Percentiles rank a stretch among this genome's conserved stretches.
Conservation (phyloP, 2,329 filamentous ascomycete species). For the Alternaria brassicicola region DNA sequence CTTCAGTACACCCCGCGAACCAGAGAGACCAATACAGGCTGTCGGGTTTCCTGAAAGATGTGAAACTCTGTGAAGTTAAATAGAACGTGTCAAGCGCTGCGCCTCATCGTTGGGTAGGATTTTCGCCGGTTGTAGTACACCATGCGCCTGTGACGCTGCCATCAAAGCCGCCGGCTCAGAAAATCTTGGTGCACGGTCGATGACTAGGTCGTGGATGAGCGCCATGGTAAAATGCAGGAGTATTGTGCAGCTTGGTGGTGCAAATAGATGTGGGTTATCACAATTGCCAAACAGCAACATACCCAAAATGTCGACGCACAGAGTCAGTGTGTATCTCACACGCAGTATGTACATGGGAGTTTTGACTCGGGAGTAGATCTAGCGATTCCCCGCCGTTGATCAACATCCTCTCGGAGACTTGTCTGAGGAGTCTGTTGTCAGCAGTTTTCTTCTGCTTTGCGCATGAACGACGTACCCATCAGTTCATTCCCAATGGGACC, state of each 20-base stretch:
- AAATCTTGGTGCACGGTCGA: constrained; percentile 4
- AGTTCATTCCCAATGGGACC: constrained; percentile 7
- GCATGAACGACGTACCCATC: constrained; percentile 1
- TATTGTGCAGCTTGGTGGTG: constrained; percentile 2
- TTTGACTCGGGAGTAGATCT: constrained; percentile 1
- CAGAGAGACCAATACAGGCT: neutral
- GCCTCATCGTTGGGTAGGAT: constrained; percentile 13
- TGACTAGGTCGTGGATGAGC: constrained; percentile 8
- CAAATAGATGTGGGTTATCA: constrained; percentile 15
- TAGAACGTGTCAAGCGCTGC: constrained; percentile 14
- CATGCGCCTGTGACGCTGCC: constrained; percentile 8
- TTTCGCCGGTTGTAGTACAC: constrained; percentile 4
- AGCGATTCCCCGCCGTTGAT: neutral
- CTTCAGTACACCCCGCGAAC: neutral
- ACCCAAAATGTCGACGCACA: neutral
- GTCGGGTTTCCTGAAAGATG: neutral
- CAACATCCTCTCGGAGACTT: neutral
- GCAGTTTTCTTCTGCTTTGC: neutral
- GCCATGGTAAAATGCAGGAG: constrained; percentile 18
- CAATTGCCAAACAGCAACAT: constrained; percentile 12
- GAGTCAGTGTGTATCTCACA: neutral
- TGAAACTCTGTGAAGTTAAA: neutral
- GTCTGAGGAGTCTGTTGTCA: neutral
- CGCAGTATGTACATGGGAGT: neutral
- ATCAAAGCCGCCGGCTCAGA: constrained; percentile 9